These are phyloP conservation scores for Salicornia ramosissima DNA, from an alignment of 148 eudicot species.

Conservation along the genomic window DNA sequence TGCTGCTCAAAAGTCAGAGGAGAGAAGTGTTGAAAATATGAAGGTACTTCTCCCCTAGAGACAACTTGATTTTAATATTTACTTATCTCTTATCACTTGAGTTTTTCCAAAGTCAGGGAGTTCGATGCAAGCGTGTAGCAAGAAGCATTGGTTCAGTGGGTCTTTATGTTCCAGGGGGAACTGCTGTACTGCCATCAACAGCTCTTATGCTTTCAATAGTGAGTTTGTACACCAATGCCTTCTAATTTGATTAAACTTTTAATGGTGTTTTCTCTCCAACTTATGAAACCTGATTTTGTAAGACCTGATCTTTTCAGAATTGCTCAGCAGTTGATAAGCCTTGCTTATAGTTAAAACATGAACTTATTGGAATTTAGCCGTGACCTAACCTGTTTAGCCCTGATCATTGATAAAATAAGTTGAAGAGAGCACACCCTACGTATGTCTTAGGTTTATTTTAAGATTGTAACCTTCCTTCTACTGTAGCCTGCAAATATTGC, in stretches of 20 bases:
- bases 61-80: neutral
- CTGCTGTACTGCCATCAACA: slow-evolving; percentile 98
- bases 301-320: too few relatives aligned
- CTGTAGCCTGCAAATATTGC: slow-evolving; percentile 95
- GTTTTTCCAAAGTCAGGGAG: slow-evolving; percentile 61
- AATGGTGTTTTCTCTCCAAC: too few relatives aligned
- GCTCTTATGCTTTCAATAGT: slow-evolving; percentile 98
- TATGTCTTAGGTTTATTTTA: slow-evolving; percentile 17
- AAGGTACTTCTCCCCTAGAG: slow-evolving; percentile 40
- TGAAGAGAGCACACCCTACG: too few relatives aligned
- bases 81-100: slow-evolving; percentile 13
- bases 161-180: slow-evolving; percentile 97
- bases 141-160: slow-evolving; percentile 89
- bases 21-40: slow-evolving; percentile 79
- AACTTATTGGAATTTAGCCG: too few relatives aligned
- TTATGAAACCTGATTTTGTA: too few relatives aligned
- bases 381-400: too few relatives aligned
- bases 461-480: slow-evolving; percentile 14
- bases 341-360: too few relatives aligned
- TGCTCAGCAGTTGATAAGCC: too few relatives aligned
- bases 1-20: slow-evolving; percentile 80
- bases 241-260: neutral
- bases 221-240: slow-evolving; percentile 26
- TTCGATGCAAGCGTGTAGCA: slow-evolving; percentile 90
- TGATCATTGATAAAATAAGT: too few relatives aligned